Percentiles rank a stretch among this genome's conserved stretches.
These are phyloP conservation scores for Corymbia citriodora DNA, from an alignment of 441 rosid species.

Conservation along the genomic window DNA sequence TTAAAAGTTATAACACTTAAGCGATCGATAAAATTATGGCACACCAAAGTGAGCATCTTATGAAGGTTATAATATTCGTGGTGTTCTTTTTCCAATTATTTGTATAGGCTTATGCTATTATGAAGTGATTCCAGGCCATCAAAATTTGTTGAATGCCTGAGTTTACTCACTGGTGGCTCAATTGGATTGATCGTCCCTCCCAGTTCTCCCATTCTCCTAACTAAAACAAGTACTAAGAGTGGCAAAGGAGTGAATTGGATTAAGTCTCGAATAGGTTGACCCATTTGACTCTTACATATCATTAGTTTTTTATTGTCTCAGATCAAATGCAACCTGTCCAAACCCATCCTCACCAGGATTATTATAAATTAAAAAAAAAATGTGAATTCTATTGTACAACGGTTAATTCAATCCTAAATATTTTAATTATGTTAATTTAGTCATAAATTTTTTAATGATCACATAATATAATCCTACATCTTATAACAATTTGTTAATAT, in stretches of 20 bases:
- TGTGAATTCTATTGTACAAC: rapidly evolving
- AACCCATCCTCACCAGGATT: not conserved
- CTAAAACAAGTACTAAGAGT: not conserved
- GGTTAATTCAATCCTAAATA: rapidly evolving
- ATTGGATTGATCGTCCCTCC: not conserved
- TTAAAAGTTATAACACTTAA: not conserved
- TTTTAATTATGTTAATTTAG: no score
- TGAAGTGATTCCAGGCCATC: not conserved
- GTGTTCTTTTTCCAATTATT: not conserved
- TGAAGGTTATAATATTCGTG: no score
- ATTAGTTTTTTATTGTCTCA: not conserved
- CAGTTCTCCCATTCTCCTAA: not conserved
- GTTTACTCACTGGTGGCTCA: not conserved
- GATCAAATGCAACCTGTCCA: not conserved
- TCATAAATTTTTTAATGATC: no score
- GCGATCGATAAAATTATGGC: no score
- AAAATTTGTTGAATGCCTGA: not conserved
- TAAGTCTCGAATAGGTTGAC: not conserved
- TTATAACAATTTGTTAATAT: no score
- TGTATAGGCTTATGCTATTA: not conserved
- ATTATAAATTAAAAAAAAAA: no score
- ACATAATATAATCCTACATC: no score
- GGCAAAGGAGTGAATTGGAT: not conserved
- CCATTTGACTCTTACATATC: not conserved
- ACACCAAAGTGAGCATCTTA: not conserved